phyloP scores from a whole-genome alignment of 2,329 filamentous ascomycete genomes.

The Plectosphaerella plurivora region DNA sequence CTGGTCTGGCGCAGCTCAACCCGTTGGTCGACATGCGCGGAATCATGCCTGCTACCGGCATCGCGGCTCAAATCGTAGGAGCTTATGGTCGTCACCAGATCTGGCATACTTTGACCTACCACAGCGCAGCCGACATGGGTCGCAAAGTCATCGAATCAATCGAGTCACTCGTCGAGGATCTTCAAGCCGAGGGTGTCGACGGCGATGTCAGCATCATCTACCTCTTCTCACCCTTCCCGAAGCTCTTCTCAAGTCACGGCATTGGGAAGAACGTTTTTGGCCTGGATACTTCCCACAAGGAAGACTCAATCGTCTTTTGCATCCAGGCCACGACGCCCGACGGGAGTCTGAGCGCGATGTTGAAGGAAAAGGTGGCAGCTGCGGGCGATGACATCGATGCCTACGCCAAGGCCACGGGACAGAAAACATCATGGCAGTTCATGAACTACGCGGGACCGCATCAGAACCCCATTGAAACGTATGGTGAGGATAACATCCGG shows the following conservation, averaged over 20 bases:
- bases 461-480: conserved; percentile 4
- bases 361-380: neutral
- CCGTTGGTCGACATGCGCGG: neutral
- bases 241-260: neutral
- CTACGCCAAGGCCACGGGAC: neutral
- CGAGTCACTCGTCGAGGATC: neutral
- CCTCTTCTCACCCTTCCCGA: conserved; percentile 6
- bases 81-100: neutral
- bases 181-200: neutral
- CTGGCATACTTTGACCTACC: conserved; percentile 1
- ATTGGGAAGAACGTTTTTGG: neutral
- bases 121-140: neutral
- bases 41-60: neutral
- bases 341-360: neutral
- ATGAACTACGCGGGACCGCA: conserved; percentile 8
- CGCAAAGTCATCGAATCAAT: neutral
- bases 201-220: conserved; percentile 1
- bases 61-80: neutral
- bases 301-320: neutral
- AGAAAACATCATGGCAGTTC: conserved; percentile 5
- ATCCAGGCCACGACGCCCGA: neutral
- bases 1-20: neutral
- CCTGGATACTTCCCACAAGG: neutral
- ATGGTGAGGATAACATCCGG: conserved; percentile 1
- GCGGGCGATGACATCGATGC: neutral